phyloP scores from a whole-genome alignment of 2,329 filamentous ascomycete species.

The Penicillium thymicola region DNA sequence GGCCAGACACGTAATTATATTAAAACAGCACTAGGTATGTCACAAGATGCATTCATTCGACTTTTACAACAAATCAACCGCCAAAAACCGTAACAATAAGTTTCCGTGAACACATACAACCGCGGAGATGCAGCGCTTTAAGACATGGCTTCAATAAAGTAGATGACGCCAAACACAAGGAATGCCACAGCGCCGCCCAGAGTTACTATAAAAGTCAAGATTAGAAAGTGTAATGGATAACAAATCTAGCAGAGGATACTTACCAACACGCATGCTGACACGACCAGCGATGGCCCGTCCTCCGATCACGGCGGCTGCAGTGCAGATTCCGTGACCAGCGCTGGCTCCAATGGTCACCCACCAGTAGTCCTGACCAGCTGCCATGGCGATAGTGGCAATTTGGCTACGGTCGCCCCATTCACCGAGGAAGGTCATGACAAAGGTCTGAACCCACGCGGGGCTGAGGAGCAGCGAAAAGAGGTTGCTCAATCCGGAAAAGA shows the following conservation, averaged over 20 bases:
- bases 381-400: slow-evolving; percentile 98
- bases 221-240: slow-evolving; percentile 23
- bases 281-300: slow-evolving; percentile 87
- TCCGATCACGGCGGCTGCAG: slow-evolving; percentile 84
- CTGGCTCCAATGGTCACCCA: slow-evolving; percentile 92
- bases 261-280: slow-evolving; percentile 94
- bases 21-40: slow-evolving; percentile 7
- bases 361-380: slow-evolving; percentile 97
- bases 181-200: slow-evolving; percentile 89
- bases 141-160: slow-evolving; percentile 75
- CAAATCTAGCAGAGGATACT: slow-evolving; percentile 45
- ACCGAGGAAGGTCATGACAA: slow-evolving; percentile 97
- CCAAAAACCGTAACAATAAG: slow-evolving; percentile 8
- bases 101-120: slow-evolving; percentile 1
- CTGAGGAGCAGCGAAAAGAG: slow-evolving; percentile 83
- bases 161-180: slow-evolving; percentile 86
- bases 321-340: slow-evolving; percentile 83
- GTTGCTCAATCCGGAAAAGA: slow-evolving; percentile 71
- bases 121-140: slow-evolving; percentile 26
- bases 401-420: slow-evolving; percentile 98
- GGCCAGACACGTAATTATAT: slow-evolving; percentile 11
- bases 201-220: slow-evolving; percentile 61
- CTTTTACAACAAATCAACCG: slow-evolving; percentile 9
- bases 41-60: slow-evolving; percentile 12
- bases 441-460: slow-evolving; percentile 97